Base-by-base conservation (phyloP, 495 filamentous ascomycete species). In the Penicillium samsonianum region DNA sequence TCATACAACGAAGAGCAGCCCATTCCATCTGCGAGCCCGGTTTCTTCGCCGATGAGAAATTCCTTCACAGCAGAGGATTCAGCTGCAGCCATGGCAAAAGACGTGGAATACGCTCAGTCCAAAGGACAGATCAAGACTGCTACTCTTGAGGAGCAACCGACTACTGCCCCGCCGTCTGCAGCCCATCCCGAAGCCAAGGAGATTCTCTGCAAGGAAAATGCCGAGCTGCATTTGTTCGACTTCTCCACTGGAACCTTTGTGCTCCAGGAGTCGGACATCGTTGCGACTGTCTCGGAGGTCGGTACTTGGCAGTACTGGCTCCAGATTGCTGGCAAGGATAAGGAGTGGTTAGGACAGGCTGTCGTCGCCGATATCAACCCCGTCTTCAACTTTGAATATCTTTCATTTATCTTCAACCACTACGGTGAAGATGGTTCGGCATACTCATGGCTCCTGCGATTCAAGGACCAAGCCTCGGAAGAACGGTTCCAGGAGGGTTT, bases 381-480 rank as follows among this genome's bases (percentile, higher is more conserved):
- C 0, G 94, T 98, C 33, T 98, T 98, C 80, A 98, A 97, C 75
- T 98, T 96, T 60, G 94, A 98, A 73, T 97, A 90, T 61, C 79
- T 96, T 19, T 97, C 94, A 2, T 97, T 98, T 73, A 97, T 98
- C 67, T 98, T 98, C 81, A 98, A 98, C 67, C 91, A 96, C 66
- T 98, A 96, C 65, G 79, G 86, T 8, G 82, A 87, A 16, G 90
- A 96, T 72, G 91, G 92, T 4, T 87, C 89, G 9, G 93, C 94
- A 7, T 96, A 91, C 69, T 98, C 95, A 0, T 98, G 95, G 94
- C 84, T 98, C 5, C 75, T 98, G 30, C 85, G 92, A 25, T 98
- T 98, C 79, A 90, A 87, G 63, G 88, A 96, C 57, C 85, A 87
- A 52, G 78, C 85, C 33, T 85, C 87, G 0, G 81, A 92, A 38